Conservation (phyloP, 2,329 filamentous ascomycete genomes). For the Penicillium sp. region DNA sequence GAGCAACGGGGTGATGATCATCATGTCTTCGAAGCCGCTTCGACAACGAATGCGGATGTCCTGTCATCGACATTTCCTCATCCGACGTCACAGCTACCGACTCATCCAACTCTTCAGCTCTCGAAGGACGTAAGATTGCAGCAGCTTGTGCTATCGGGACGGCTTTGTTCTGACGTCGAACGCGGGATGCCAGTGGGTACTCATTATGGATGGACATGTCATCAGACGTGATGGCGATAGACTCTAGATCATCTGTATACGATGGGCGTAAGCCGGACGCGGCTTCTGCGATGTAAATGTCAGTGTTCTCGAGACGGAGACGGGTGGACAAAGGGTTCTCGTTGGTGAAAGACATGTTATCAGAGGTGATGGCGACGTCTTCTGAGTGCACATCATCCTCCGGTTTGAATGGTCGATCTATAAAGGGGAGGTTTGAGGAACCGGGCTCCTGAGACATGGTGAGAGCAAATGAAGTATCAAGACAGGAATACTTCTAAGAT, state of each 20-base stretch:
- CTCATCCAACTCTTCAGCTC: not conserved
- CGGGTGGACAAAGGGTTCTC: not conserved
- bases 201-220: conserved; percentile 7
- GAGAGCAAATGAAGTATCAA: not conserved
- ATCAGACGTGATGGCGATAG: conserved; percentile 10
- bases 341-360: not conserved
- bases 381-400: not conserved
- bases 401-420: not conserved
- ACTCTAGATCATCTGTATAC: conserved; percentile 5
- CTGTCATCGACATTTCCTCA: not conserved
- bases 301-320: not conserved
- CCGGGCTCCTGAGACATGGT: not conserved
- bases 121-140: not conserved
- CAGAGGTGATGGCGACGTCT: not conserved
- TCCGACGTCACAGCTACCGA: not conserved
- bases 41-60: not conserved
- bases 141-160: not conserved
- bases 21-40: not conserved
- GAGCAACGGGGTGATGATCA: not conserved
- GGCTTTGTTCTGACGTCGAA: not conserved
- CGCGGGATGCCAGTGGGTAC: not conserved
- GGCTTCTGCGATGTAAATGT: not conserved
- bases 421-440: not conserved
- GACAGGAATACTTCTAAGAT: not conserved
- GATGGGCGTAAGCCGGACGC: not conserved